phyloP scores from a whole-genome alignment of 108 stramenopile species.

The Parietichytrium sp. region DNA sequence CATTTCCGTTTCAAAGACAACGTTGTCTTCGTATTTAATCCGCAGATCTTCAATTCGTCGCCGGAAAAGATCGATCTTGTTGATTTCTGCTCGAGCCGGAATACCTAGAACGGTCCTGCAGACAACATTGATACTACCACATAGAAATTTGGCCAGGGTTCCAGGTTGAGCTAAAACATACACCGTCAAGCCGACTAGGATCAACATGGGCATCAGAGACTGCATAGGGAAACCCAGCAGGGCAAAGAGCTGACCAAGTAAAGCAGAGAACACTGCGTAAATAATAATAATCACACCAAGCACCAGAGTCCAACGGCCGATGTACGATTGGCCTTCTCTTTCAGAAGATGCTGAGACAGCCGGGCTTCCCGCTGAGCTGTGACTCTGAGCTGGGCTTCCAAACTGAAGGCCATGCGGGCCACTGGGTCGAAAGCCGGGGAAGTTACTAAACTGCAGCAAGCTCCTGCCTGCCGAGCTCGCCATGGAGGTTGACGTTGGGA shows the following conservation, averaged over 20 bases:
- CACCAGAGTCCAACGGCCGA: not conserved
- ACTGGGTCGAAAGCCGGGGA: no score
- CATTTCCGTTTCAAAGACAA: not conserved
- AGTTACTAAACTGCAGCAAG: no score
- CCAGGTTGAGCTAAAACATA: not conserved
- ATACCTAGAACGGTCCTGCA: not conserved
- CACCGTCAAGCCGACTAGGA: not conserved
- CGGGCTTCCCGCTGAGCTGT: no score
- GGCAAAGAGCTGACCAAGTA: not conserved
- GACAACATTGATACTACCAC: constrained; percentile 1
- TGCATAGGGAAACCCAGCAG: constrained; percentile 13
- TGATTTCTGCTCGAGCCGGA: constrained; percentile 1
- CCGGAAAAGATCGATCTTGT: constrained; percentile 2
- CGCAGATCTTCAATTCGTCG: not conserved
- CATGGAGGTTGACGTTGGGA: no score
- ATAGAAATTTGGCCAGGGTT: not conserved
- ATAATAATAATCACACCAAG: not conserved
- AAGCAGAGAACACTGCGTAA: not conserved
- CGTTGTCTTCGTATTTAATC: not conserved
- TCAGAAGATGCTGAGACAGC: no score
- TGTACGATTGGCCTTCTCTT: no score
- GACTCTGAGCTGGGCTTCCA: no score
- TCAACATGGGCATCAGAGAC: not conserved
- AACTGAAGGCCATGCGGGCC: no score
- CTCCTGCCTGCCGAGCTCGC: no score